Base-by-base conservation (phyloP, 1,284 basidiomycete genomes). In the Hemileia vastatrix region DNA sequence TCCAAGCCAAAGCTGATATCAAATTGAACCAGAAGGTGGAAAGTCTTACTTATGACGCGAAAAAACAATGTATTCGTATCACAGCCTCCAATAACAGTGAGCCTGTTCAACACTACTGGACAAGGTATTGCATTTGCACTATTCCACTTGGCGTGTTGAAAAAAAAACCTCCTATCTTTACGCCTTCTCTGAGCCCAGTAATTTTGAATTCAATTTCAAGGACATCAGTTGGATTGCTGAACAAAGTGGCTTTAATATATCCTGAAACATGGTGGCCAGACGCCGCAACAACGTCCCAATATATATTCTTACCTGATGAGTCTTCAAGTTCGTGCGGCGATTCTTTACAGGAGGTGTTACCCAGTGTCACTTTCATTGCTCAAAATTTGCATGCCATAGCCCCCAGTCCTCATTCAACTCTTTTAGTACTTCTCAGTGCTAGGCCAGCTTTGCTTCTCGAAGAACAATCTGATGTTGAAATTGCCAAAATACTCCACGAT, bases 381-480 rank as follows among this genome's bases (percentile, higher is more conserved):
- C n/a, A 45, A 5, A 45, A 45, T 9, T 45, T 45, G 21, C 5
- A 3, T 1, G 44, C 21, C 13, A 21, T 18, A n/a, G 21, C 5
- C 13, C 4, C 1, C 21, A n/a, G 21, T 6, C 21, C 44, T n/a
- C 21, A n/a, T 45, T 21, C 44, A 8, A 45, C 21, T 8, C 21
- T 45, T 18, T 18, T 45, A 1, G 21, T 45, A 18, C 44, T 21
- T 5, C n/a, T 45, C 11, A 21, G 44, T 18, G 44, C 44, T 45
- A 5, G 63, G 9, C 61, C 66, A 6, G 67, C 45, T n/a, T 63
- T 64, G 58, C 40, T 67, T 31, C 48, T 72, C 21, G 70, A 72
- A 31, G 50, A 54, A 2, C 67, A 62, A 18, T 64, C 64, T 43
- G 56, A 68, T 2, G 24, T 64, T 31, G 64, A 67, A 11, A 68